Conservation (phyloP, 805 yeast species). For the Nakazawaea wyomingensis region DNA sequence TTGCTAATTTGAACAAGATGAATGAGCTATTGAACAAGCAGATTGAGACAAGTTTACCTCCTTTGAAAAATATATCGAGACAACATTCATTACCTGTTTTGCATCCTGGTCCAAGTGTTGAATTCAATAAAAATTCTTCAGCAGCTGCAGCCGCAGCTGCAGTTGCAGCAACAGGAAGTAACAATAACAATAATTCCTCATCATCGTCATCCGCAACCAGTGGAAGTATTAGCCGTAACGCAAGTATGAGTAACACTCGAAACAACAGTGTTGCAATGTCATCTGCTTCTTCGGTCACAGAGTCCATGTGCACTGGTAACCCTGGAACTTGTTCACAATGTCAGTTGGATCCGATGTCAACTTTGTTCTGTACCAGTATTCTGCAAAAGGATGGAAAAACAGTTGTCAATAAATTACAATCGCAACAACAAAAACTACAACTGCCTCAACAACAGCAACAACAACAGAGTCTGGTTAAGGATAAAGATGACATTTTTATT, state of each 20-base stretch:
- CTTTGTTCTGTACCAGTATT: slow-evolving; percentile 81
- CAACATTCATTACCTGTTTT: slow-evolving; percentile 46
- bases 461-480: slow-evolving; percentile 12
- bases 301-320: slow-evolving; percentile 62
- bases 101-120: slow-evolving; percentile 61
- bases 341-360: slow-evolving; percentile 81
- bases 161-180: no score
- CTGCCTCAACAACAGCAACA: slow-evolving; percentile 5
- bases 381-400: slow-evolving; percentile 44
- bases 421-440: slow-evolving; percentile 8
- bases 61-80: slow-evolving; percentile 16
- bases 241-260: neutral
- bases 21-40: slow-evolving; percentile 11
- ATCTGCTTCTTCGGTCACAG: slow-evolving; percentile 11
- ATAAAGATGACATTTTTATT: slow-evolving; percentile 38
- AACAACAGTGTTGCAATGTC: neutral
- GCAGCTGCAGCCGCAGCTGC: slow-evolving; percentile 14
- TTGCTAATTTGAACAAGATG: slow-evolving; percentile 30
- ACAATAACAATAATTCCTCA: no score
- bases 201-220: slow-evolving; percentile 14
- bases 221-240: slow-evolving; percentile 3
- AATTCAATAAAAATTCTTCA: slow-evolving; percentile 31
- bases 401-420: slow-evolving; percentile 14
- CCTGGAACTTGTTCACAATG: slow-evolving; percentile 87
- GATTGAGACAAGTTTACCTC: slow-evolving; percentile 16